Conservation (phyloP, 805 yeast genomes). For the Yamadazyma tumulicola region DNA sequence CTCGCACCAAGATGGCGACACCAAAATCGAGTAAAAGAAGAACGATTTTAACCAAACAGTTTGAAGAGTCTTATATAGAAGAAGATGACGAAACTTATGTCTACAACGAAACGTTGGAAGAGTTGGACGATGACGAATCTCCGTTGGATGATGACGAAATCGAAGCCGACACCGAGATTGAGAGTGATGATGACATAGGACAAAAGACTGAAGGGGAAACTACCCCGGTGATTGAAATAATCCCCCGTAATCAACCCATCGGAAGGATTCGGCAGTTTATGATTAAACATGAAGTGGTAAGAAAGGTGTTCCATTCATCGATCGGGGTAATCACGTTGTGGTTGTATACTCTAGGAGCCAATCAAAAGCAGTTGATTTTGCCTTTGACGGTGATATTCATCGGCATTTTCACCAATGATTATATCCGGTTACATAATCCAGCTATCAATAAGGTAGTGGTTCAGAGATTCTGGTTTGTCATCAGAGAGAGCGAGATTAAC, state of each 20-base stretch:
- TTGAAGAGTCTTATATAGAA: constrained; percentile 31
- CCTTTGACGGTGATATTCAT: constrained; percentile 57
- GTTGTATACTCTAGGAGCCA: constrained; percentile 61
- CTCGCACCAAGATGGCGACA: background rate
- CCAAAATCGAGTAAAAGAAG: constrained; percentile 13
- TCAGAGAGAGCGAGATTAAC: constrained; percentile 78
- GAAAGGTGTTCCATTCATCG: constrained; percentile 84
- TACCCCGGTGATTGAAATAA: background rate
- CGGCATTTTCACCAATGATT: constrained; percentile 59
- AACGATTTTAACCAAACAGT: constrained; percentile 16
- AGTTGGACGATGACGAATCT: constrained; percentile 13
- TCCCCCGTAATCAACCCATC: background rate
- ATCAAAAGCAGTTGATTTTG: constrained; percentile 52
- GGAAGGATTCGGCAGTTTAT: constrained; percentile 4
- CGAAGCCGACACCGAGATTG: constrained; percentile 13
- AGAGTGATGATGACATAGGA: constrained; percentile 9
- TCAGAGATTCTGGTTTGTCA: constrained; percentile 67
- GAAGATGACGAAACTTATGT: constrained; percentile 39
- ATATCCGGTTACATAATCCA: constrained; percentile 58
- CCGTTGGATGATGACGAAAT: constrained; percentile 15
- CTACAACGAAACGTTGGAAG: constrained; percentile 17
- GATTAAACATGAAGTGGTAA: constrained; percentile 76
- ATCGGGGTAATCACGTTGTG: constrained; percentile 80
- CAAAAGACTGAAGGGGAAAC: constrained; percentile 1
- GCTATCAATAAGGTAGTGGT: constrained; percentile 67